Evolutionary conservation across 148 eudicot species (phyloP).

Genomic region (Camellia sinensis): DNA sequence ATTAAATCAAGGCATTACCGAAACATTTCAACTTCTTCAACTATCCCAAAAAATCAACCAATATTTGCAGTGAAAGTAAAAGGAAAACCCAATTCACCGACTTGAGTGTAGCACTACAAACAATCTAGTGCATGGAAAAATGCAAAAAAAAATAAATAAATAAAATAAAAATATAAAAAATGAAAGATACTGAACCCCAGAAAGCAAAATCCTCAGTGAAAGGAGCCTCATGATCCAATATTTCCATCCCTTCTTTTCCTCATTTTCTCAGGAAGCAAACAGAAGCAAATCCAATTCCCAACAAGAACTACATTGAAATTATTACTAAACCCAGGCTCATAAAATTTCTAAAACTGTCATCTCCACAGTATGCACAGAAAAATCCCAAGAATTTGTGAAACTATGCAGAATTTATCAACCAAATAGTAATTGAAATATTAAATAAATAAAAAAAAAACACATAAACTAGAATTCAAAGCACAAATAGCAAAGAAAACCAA

Average conservation of each 20-base stretch:
- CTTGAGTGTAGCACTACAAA: not conserved
- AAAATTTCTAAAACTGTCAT: not conserved
- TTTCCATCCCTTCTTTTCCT: too few species aligned
- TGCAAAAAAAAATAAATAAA: too few species aligned
- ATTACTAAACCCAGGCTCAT: not conserved
- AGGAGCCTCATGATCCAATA: not conserved
- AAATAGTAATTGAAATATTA: not conserved
- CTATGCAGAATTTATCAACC: too few species aligned
- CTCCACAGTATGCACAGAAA: not conserved
- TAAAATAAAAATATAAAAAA: too few species aligned
- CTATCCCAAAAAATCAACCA: not conserved
- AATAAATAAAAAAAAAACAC: not conserved
- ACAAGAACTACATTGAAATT: too few species aligned
- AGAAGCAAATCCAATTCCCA: not conserved
- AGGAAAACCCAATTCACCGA: not conserved
- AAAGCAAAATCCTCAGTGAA: not conserved
- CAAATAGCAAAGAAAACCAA: not conserved
- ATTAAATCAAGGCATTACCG: not conserved
- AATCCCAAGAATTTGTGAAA: not conserved
- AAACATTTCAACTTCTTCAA: not conserved
- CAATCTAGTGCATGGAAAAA: not conserved
- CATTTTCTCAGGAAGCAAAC: not conserved
- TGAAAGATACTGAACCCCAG: not conserved
- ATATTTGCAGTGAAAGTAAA: not conserved
- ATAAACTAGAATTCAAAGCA: too few species aligned